Percentiles rank a stretch among this genome's conserved stretches.
phyloP scores from a whole-genome alignment of 2,329 filamentous ascomycete species.

The Pestalotiopsis sp. region DNA sequence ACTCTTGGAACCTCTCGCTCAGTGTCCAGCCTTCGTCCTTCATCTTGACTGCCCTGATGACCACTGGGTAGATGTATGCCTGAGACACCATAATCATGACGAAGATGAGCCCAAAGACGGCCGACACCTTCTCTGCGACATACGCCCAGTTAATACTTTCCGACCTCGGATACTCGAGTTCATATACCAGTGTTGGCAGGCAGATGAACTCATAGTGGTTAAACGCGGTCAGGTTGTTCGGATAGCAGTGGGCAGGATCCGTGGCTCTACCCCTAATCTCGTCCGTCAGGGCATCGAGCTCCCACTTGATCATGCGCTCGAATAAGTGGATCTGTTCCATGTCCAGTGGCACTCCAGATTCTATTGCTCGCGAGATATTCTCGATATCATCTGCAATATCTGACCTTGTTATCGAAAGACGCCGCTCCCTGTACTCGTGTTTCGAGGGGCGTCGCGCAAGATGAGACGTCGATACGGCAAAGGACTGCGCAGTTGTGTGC shows the following conservation, averaged over 20 bases:
- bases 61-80: conserved; percentile 75
- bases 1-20: conserved; percentile 62
- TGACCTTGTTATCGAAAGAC: conserved; percentile 39
- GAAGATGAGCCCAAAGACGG: conserved; percentile 72
- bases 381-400: conserved; percentile 52
- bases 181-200: conserved; percentile 78
- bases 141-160: conserved; percentile 74
- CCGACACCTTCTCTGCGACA: conserved; percentile 70
- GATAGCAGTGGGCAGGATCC: conserved; percentile 56
- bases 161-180: conserved; percentile 73
- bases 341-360: conserved; percentile 61
- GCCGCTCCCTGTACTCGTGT: conserved; percentile 41
- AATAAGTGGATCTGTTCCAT: conserved; percentile 65
- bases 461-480: conserved; percentile 48
- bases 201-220: conserved; percentile 75
- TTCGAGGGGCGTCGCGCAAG: conserved; percentile 44
- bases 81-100: conserved; percentile 82
- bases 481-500: conserved; percentile 40
- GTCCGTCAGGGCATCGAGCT: conserved; percentile 65
- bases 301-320: conserved; percentile 65
- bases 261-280: conserved; percentile 68
- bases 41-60: conserved; percentile 67
- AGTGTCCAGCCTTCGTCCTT: conserved; percentile 68
- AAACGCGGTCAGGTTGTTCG: conserved; percentile 65
- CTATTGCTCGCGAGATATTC: conserved; percentile 63